Evolutionary conservation across 345 rosid species (phyloP).

Genomic region (Hibiscus syriacus): DNA sequence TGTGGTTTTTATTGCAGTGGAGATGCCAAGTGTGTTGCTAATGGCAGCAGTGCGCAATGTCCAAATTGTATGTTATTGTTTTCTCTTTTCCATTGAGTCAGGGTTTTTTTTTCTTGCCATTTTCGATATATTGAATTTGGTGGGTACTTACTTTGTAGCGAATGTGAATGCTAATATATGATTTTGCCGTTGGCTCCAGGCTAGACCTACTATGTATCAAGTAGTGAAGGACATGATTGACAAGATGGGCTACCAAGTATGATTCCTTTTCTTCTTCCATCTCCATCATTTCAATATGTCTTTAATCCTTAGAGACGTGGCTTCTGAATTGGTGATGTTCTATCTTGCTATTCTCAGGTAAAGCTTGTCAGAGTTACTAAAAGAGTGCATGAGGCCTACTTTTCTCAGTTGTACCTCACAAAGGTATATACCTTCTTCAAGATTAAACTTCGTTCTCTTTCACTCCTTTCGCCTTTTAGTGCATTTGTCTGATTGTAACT

Average conservation of each 20-base stretch:
- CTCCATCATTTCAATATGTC: neutral
- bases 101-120: conserved; percentile 1
- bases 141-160: conserved; percentile 3
- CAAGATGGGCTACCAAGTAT: conserved; percentile 80
- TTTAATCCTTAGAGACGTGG: neutral
- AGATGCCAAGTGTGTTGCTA: conserved; percentile 91
- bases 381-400: conserved; percentile 89
- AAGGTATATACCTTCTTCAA: conserved; percentile 37
- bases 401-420: conserved; percentile 71
- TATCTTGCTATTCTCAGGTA: conserved; percentile 41
- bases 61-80: conserved; percentile 52
- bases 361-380: conserved; percentile 86
- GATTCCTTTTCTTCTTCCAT: conserved; percentile 12
- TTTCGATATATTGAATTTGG: neutral
- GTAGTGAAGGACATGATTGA: conserved; percentile 88
- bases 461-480: neutral
- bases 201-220: conserved; percentile 89
- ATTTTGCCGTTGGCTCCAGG: conserved; percentile 39
- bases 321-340: neutral
- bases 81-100: neutral
- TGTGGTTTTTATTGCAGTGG: conserved; percentile 58
- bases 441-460: neutral
- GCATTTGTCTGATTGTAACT: neutral
- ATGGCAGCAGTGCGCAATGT: conserved; percentile 94
- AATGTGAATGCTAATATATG: conserved; percentile 2